phyloP scores from a whole-genome alignment of 2,329 filamentous ascomycete genomes.

The Trichophyton mentagrophytes region DNA sequence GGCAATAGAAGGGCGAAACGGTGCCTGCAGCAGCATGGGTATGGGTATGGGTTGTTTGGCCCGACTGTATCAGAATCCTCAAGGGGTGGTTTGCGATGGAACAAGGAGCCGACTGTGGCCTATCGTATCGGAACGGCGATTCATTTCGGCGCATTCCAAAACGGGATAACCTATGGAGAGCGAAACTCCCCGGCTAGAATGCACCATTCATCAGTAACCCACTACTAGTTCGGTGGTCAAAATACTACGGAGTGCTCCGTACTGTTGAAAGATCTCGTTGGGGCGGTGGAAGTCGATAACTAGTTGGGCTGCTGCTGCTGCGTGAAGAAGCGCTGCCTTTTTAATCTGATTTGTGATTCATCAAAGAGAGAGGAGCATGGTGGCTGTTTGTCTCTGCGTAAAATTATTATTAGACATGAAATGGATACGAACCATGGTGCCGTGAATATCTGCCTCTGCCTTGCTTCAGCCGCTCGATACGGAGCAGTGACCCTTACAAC shows the following conservation, averaged over 20 bases:
- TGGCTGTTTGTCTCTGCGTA: not conserved
- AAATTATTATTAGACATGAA: not conserved
- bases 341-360: not conserved
- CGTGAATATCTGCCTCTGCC: not conserved
- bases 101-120: slow-evolving; percentile 2
- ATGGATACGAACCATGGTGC: not conserved
- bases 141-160: slow-evolving; percentile 1
- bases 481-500: not conserved
- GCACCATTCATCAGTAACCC: not conserved
- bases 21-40: slow-evolving; percentile 2
- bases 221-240: not conserved
- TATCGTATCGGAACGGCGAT: not conserved
- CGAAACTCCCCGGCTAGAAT: not conserved
- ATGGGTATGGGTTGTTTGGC: not conserved
- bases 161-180: not conserved
- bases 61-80: not conserved
- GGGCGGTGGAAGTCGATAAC: not conserved
- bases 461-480: not conserved
- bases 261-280: not conserved
- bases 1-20: slow-evolving; percentile 1
- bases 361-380: not conserved
- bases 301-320: not conserved
- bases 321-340: not conserved
- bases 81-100: slow-evolving; percentile 3
- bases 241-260: not conserved